Conservation (phyloP, 2,329 filamentous ascomycete genomes). For the Talaromyces sp. region DNA sequence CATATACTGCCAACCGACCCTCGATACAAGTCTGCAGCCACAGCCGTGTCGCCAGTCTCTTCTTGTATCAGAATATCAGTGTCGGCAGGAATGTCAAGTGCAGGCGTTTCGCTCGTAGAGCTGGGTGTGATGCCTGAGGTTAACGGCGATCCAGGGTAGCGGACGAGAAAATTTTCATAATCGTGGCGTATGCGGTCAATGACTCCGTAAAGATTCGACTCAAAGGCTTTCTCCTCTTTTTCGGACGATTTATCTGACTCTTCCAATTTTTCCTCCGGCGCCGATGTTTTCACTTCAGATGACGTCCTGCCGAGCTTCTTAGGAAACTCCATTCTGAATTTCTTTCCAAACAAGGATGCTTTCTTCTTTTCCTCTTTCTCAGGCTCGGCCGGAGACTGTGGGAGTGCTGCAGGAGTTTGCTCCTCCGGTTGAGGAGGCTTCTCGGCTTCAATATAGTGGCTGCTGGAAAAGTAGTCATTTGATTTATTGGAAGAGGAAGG, state of each 20-base stretch:
- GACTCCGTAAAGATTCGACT: slow-evolving; percentile 46
- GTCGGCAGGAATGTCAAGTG: slow-evolving; percentile 42
- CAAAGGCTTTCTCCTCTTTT: slow-evolving; percentile 45
- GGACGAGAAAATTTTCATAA: slow-evolving; percentile 43
- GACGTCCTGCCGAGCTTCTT: slow-evolving; percentile 75
- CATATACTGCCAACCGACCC: slow-evolving; percentile 78
- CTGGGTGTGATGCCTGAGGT: slow-evolving; percentile 42
- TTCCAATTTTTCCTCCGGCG: slow-evolving; percentile 68
- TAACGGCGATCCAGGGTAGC: slow-evolving; percentile 37
- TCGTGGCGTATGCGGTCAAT: slow-evolving; percentile 45
- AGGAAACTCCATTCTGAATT: slow-evolving; percentile 70
- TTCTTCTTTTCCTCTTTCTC: slow-evolving; percentile 61
- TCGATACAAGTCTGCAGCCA: slow-evolving; percentile 80
- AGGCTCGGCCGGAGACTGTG: slow-evolving; percentile 52
- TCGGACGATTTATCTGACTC: slow-evolving; percentile 53
- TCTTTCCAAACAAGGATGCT: slow-evolving; percentile 70
- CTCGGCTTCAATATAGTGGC: slow-evolving; percentile 48
- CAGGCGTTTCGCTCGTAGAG: slow-evolving; percentile 44
- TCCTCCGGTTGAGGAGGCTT: slow-evolving; percentile 49
- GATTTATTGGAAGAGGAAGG: slow-evolving; percentile 57
- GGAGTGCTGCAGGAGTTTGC: slow-evolving; percentile 43
- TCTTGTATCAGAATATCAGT: slow-evolving; percentile 64
- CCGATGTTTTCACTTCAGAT: slow-evolving; percentile 65
- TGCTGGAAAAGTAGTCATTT: slow-evolving; percentile 74
- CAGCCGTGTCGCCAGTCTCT: slow-evolving; percentile 59